Evolutionary conservation across 192 early-diverging fungal genomes (phyloP).

Genomic region (Backusella tarrabulga): DNA sequence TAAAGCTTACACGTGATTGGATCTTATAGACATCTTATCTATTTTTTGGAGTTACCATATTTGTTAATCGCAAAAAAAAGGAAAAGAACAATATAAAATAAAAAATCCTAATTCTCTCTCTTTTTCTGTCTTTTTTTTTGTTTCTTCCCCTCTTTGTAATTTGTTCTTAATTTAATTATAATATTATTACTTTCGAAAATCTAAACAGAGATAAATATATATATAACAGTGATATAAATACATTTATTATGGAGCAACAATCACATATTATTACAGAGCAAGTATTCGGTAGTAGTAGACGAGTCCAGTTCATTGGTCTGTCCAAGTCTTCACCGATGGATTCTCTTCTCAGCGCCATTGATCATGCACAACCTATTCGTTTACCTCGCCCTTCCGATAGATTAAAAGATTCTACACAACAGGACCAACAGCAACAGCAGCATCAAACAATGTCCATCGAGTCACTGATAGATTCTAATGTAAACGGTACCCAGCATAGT

Average conservation of each 20-base stretch:
- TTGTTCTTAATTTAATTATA: not conserved
- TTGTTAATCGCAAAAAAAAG: not conserved
- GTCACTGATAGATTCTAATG: slow-evolving; percentile 17
- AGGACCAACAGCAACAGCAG: not conserved
- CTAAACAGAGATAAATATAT: not conserved
- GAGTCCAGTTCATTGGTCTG: slow-evolving; percentile 24
- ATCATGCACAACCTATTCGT: slow-evolving; percentile 22
- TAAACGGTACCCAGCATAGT: not conserved
- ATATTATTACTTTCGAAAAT: not conserved
- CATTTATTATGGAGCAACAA: slow-evolving; percentile 16
- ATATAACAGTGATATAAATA: not conserved
- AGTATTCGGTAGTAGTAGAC: slow-evolving; percentile 37
- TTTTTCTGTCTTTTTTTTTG: slow-evolving; percentile 1
- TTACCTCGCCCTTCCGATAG: not conserved
- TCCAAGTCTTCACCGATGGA: slow-evolving; percentile 27
- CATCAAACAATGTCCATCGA: slow-evolving; percentile 27
- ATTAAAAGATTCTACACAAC: not conserved
- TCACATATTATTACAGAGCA: slow-evolving; percentile 35
- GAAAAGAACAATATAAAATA: not conserved
- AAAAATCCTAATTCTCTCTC: slow-evolving; percentile 2
- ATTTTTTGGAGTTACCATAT: not conserved
- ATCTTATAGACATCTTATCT: slow-evolving; percentile 7
- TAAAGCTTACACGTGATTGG: slow-evolving; percentile 8
- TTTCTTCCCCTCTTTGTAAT: not conserved
- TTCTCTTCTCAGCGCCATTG: slow-evolving; percentile 29